A percentile compares a stretch with the other conserved stretches of the same genome.
phyloP scores from a whole-genome alignment of 768 basidiomycete genomes.

The Suillus hirtellus region DNA sequence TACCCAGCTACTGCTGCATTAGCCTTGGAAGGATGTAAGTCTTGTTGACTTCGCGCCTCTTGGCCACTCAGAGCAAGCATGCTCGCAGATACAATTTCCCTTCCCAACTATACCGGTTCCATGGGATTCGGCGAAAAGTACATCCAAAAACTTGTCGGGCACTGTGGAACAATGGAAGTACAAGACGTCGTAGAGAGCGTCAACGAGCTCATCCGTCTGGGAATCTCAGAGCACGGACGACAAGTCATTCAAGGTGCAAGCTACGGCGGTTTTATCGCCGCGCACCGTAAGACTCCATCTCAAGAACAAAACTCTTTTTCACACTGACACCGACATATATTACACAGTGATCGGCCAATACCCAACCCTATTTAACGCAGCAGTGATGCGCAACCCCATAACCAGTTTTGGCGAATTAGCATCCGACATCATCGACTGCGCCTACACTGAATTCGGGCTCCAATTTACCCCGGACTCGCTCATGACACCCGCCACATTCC shows the following conservation, averaged over 20 bases:
- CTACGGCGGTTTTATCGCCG: slow-evolving; percentile 67
- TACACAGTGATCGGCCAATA: slow-evolving; percentile 61
- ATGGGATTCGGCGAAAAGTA: slow-evolving; percentile 64
- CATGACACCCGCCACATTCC: slow-evolving; percentile 47
- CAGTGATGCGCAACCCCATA: slow-evolving; percentile 69
- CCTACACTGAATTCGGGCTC: slow-evolving; percentile 41
- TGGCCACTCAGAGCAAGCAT: neutral
- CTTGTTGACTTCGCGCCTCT: neutral
- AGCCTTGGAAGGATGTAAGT: slow-evolving; percentile 63
- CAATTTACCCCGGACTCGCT: slow-evolving; percentile 36
- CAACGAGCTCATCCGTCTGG: slow-evolving; percentile 48
- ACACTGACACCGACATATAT: neutral
- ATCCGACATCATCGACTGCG: slow-evolving; percentile 74
- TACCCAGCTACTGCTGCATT: slow-evolving; percentile 42
- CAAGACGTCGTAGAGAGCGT: slow-evolving; percentile 60
- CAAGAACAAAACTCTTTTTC: neutral
- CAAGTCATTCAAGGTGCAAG: slow-evolving; percentile 64
- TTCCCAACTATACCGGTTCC: slow-evolving; percentile 70
- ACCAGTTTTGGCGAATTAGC: slow-evolving; percentile 57
- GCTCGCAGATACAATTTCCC: slow-evolving; percentile 52
- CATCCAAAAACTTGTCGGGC: slow-evolving; percentile 54
- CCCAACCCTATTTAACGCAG: slow-evolving; percentile 62
- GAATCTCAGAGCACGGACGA: slow-evolving; percentile 51
- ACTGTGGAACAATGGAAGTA: slow-evolving; percentile 66
- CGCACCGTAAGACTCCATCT: slow-evolving; percentile 47